A percentile compares a stretch with the other conserved stretches of the same genome.
Conservation (phyloP, 331 rosid species). For the Dryas integrifolia region DNA sequence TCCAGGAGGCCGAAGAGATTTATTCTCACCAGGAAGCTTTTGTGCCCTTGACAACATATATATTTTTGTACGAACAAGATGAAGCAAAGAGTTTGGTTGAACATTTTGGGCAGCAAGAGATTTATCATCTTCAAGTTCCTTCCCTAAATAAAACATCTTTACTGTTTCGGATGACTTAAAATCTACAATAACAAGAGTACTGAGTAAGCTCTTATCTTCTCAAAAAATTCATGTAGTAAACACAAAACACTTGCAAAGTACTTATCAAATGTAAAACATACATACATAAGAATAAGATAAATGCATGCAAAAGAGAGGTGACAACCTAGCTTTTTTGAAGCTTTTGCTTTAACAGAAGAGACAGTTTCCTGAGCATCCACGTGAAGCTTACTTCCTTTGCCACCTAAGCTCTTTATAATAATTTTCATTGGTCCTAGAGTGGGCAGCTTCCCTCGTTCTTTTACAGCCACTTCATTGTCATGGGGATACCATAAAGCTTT, state of each 20-base stretch:
- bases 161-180: conserved; percentile 74
- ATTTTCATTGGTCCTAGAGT: conserved; percentile 76
- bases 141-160: conserved; percentile 66
- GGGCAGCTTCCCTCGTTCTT: conserved; percentile 76
- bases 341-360: conserved; percentile 73
- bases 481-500: conserved; percentile 97
- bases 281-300: conserved; percentile 12
- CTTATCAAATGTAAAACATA: neutral
- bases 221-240: neutral
- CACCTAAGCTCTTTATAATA: conserved; percentile 89
- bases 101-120: conserved; percentile 81
- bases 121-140: conserved; percentile 72
- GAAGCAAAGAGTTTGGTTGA: conserved; percentile 78
- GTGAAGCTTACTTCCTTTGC: conserved; percentile 80
- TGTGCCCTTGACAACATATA: conserved; percentile 73
- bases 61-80: conserved; percentile 83
- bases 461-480: conserved; percentile 75
- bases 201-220: neutral
- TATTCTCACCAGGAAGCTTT: conserved; percentile 78
- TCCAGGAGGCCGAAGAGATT: conserved; percentile 85
- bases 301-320: conserved; percentile 23
- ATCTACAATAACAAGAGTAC: conserved; percentile 44
- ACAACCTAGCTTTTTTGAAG: conserved; percentile 96
- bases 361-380: conserved; percentile 78
- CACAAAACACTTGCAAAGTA: neutral